Conservation (phyloP, 306 rosid genomes). For the Sicyos baderoa region DNA sequence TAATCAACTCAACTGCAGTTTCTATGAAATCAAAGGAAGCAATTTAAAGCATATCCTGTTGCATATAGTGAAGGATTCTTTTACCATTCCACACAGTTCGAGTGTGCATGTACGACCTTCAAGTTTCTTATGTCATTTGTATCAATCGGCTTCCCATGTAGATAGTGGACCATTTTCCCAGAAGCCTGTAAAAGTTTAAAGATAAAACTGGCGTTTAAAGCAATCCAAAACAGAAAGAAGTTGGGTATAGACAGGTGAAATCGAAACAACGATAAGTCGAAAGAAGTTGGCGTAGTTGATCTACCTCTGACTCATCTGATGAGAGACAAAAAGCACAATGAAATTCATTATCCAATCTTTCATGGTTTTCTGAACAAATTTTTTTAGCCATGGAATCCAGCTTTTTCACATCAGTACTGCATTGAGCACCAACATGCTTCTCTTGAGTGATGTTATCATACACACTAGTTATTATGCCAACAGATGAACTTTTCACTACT, state of each 20-base stretch:
- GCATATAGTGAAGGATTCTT: neutral
- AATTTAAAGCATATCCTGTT: neutral
- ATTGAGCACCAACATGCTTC: neutral
- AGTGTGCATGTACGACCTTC: conserved; percentile 73
- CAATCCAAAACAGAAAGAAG: neutral
- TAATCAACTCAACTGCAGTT: neutral
- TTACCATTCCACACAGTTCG: conserved; percentile 88
- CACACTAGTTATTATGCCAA: neutral
- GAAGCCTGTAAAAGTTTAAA: conserved; percentile 49
- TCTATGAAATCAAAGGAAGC: neutral
- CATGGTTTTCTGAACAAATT: conserved; percentile 41
- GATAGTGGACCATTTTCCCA: conserved; percentile 61
- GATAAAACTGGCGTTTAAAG: conserved; percentile 6
- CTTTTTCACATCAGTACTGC: neutral
- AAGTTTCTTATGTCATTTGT: conserved; percentile 42
- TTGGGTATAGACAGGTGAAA: neutral
- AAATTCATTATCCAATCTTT: conserved; percentile 24
- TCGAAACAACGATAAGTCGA: too few relatives aligned
- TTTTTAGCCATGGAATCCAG: conserved; percentile 25
- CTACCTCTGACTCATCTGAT: conserved; percentile 78
- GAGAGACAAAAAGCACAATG: conserved; percentile 74
- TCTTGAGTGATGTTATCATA: neutral
- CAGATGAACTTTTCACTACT: conserved; percentile 5
- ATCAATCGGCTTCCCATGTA: conserved; percentile 47
- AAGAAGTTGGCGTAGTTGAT: conserved; percentile 3